Evolutionary conservation across 345 rosid species (phyloP), one percentile per base, ranked within the genome.

Genomic region (Arabidopsis arenosa): DNA sequence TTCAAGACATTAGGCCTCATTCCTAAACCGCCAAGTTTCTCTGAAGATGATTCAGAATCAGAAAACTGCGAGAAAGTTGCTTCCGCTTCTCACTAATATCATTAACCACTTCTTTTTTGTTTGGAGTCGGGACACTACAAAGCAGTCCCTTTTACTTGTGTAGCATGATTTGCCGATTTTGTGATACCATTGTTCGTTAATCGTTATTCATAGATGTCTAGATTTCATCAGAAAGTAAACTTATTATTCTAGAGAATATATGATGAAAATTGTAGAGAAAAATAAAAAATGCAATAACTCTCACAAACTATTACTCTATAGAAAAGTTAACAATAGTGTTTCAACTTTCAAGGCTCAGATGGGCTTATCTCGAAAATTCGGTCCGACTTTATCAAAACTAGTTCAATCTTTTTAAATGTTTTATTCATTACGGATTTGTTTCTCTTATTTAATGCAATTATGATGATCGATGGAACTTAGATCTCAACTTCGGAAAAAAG

Each of bases 1-100:
- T 94, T 92, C 92, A 90, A 92, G 84, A 43, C 87, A 48, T 89
- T 94, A 23, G 98, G 98, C 15, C 87, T 90, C 80, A 89, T 37
- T 66, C 95, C 98, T 6, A 94, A 88, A 77, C 79, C 98, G 9
- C 96, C 97, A 21, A 84, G 87, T 53, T 86, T 88, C 51, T 54
- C 83, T 1, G 92, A 87, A 41, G 89, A 76, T 2, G 88, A 79
- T 55, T 77, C 78, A 35, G 89, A 84, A 60, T 78, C 79, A 56
- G 92, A 86, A 49, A 78, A 62, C 9, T 75, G 78, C 30, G 82
- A 84, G 80, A 84, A 86, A 82, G 94, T 87, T 80, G 82, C 78
- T 48, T 79, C 82, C 23, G 73, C 73, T 61, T 39, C 78, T 68
- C 66, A 62, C 36, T 75, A 39, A 58, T 3, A 40, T 40, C 15